Evolutionary conservation across 2,329 filamentous ascomycete species (phyloP).

Genomic region (Purpureocillium takamizusanense): DNA sequence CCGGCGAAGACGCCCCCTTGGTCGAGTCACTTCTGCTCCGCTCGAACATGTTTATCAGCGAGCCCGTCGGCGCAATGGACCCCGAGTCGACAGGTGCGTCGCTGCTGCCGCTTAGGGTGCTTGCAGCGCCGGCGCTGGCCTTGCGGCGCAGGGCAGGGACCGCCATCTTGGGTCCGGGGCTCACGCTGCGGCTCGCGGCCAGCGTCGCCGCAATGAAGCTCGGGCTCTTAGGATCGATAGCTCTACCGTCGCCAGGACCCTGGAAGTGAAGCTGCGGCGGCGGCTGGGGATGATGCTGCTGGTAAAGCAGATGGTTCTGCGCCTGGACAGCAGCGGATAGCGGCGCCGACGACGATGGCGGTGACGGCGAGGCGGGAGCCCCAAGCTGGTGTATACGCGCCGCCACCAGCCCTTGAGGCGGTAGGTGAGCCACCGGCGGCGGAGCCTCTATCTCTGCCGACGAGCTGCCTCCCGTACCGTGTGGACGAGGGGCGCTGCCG

Average conservation of each 20-base stretch:
- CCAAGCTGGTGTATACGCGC: slow-evolving; percentile 14
- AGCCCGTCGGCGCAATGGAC: slow-evolving; percentile 52
- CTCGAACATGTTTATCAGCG: slow-evolving; percentile 63
- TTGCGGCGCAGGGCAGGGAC: slow-evolving; percentile 16
- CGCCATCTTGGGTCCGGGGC: slow-evolving; percentile 19
- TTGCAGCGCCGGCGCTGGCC: slow-evolving; percentile 19
- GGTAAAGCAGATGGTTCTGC: slow-evolving; percentile 3
- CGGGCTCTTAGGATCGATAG: slow-evolving; percentile 38
- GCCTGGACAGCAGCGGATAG: not conserved
- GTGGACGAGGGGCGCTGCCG: slow-evolving; percentile 7
- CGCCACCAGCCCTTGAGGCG: slow-evolving; percentile 7
- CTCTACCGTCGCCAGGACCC: no score
- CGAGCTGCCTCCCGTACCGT: slow-evolving; percentile 28
- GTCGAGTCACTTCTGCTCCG: slow-evolving; percentile 27
- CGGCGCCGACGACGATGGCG: not conserved
- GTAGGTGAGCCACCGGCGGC: slow-evolving; percentile 2
- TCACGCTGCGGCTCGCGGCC: slow-evolving; percentile 43
- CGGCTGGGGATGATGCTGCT: slow-evolving; percentile 5
- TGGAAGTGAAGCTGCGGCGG: no score
- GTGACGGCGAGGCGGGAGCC: slow-evolving; percentile 2
- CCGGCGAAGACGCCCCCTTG: slow-evolving; percentile 20
- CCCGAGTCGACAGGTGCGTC: slow-evolving; percentile 35
- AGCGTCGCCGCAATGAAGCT: slow-evolving; percentile 50
- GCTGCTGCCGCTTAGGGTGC: slow-evolving; percentile 15
- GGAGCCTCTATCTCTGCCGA: not conserved